Evolutionary conservation across 2,329 filamentous ascomycete species (phyloP).

Genomic region (Neofusicoccum ribis): DNA sequence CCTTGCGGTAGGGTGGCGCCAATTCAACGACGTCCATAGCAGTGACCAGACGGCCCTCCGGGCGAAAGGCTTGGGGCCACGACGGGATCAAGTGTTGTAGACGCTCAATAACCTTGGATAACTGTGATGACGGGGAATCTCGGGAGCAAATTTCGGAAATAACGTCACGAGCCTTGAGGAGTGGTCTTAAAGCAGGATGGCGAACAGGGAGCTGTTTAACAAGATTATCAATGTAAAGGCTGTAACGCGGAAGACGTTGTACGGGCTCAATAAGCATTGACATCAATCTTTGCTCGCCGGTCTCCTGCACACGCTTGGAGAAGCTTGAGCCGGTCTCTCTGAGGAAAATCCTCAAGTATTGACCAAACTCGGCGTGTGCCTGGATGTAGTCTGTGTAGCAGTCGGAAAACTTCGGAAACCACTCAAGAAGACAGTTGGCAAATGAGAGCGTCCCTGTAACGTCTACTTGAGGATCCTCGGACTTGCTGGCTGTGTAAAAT

Average conservation of each 20-base stretch:
- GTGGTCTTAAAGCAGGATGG: conserved; percentile 77
- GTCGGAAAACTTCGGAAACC: conserved; percentile 89
- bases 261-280: conserved; percentile 96
- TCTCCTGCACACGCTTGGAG: conserved; percentile 74
- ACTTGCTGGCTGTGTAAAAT: not conserved
- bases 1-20: conserved; percentile 65
- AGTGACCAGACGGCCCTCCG: conserved; percentile 75
- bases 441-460: conserved; percentile 76
- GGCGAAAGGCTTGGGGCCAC: conserved; percentile 73
- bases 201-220: conserved; percentile 79
- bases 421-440: conserved; percentile 79
- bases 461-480: conserved; percentile 49
- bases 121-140: conserved; percentile 69
- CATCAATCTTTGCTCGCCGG: conserved; percentile 85
- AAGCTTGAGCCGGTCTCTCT: conserved; percentile 78
- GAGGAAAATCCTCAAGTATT: conserved; percentile 75
- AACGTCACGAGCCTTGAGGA: conserved; percentile 88
- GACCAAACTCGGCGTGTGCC: conserved; percentile 83
- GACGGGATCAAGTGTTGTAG: conserved; percentile 74
- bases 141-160: conserved; percentile 96
- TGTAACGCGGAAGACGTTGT: conserved; percentile 90
- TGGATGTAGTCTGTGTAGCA: conserved; percentile 93
- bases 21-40: conserved; percentile 80
- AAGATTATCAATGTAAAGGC: conserved; percentile 94
- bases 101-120: conserved; percentile 71